Evolutionary conservation across 768 basidiomycete species (phyloP).

Genomic region (Pleurotus giganteus): DNA sequence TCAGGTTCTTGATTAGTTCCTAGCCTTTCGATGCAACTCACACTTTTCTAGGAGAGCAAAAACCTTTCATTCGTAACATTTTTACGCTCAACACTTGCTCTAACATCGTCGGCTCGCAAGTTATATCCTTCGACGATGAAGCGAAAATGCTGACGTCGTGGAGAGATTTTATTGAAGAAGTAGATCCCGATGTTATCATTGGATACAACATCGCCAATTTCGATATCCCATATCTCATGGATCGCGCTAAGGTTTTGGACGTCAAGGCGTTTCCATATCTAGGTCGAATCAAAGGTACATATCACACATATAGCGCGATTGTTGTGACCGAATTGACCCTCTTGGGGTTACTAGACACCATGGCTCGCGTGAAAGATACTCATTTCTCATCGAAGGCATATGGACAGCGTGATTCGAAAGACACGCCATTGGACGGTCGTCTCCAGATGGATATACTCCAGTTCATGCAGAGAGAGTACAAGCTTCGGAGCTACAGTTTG

Average conservation of each 20-base stretch:
- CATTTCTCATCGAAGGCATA: slow-evolving; percentile 99
- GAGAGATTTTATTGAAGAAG: slow-evolving; percentile 85
- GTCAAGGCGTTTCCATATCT: slow-evolving; percentile 66
- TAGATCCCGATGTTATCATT: slow-evolving; percentile 94
- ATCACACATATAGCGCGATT: background rate
- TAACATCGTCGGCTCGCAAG: slow-evolving; percentile 97
- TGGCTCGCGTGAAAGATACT: slow-evolving; percentile 83
- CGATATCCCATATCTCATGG: slow-evolving; percentile 95
- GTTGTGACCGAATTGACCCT: slow-evolving; percentile 11
- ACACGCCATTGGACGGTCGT: slow-evolving; percentile 86
- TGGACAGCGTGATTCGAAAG: slow-evolving; percentile 95
- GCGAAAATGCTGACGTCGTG: slow-evolving; percentile 72
- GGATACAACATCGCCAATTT: slow-evolving; percentile 95
- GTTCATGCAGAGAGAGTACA: slow-evolving; percentile 98
- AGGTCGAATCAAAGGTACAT: slow-evolving; percentile 71
- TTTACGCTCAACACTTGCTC: slow-evolving; percentile 95
- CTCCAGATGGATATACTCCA: slow-evolving; percentile 95
- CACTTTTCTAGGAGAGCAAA: slow-evolving; percentile 64
- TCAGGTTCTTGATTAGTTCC: slow-evolving; percentile 25
- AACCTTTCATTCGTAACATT: slow-evolving; percentile 94
- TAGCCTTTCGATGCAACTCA: background rate
- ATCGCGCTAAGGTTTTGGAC: slow-evolving; percentile 85
- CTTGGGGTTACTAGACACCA: slow-evolving; percentile 49
- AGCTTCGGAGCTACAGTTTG: slow-evolving; percentile 93
- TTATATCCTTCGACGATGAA: slow-evolving; percentile 81